Base-by-base conservation (phyloP, 441 rosid species). In the Erodium moschatum region DNA sequence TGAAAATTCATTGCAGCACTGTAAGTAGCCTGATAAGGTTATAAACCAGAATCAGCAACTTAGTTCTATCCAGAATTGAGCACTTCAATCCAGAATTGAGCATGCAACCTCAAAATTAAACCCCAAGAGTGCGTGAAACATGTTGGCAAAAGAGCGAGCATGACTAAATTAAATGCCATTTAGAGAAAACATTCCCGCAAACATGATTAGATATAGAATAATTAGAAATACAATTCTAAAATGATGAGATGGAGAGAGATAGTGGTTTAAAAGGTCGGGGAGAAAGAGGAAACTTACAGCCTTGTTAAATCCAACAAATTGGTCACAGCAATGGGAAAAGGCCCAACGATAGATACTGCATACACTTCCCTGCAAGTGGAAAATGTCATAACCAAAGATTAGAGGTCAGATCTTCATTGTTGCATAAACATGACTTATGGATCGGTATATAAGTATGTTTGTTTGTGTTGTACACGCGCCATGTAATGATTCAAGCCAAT, bases 291-390 rank as follows among this genome's bases (percentile, higher is more conserved):
- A 75, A 75, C 87, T 77, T 78, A 88, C 94, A 88, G 83, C 72
- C 87, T 84, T 44, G 86, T 85, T 62, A 88, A 72, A 80, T 88
- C 94, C 76, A 88, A 72, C 78, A 88, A 85, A 78, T 85, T 88
- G 72, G 94, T 89, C 16, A 87, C 90, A 6, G 90, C 95, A 67
- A 85, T 83, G 1, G 94, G 94, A 73, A 88, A 88, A 54, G 90
- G 89, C 70, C 96, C 95, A 0, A 84, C 89, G 54, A 88, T 86
- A 0, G 94, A 88, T 66, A 92, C 93, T 13, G 95, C 85, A 77
- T 84, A 84, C 58, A 87, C 95, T 84, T 87, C 88, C 79, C 96
- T 92, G 85, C 61, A 76, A 69, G 69, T 72, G 65, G 67, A 16
- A 52, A 52, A 15, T 6, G 20, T 52, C 60, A 5, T 16, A 9